Evolutionary conservation across 1,284 basidiomycete genomes (phyloP).

Genomic region (Mixia osmundae): DNA sequence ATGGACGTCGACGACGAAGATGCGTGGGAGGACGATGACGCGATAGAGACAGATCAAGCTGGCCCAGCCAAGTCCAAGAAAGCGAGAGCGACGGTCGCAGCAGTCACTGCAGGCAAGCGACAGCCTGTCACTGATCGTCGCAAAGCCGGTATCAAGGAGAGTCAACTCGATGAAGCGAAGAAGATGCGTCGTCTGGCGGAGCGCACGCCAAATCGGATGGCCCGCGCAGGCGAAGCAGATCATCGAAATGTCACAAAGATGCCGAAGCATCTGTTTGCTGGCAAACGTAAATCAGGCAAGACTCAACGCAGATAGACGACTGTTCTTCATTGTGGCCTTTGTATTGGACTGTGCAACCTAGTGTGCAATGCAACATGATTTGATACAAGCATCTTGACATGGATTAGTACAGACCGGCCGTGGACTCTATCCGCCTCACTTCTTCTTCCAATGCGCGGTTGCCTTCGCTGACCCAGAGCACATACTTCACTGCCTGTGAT

Average conservation of each 20-base stretch:
- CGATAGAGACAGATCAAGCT: constrained; percentile 26
- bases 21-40: constrained; percentile 36
- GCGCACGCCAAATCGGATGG: constrained; percentile 57
- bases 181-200: constrained; percentile 63
- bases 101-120: constrained; percentile 30
- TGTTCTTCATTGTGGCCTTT: not conserved
- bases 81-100: constrained; percentile 34
- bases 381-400: too few species aligned
- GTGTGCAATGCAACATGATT: too few species aligned
- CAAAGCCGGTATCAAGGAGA: constrained; percentile 48
- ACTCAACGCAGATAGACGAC: not conserved
- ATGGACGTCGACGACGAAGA: constrained; percentile 32
- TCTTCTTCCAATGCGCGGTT: too few species aligned
- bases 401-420: too few species aligned
- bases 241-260: constrained; percentile 22
- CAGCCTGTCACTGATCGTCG: constrained; percentile 45
- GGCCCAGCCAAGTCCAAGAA: constrained; percentile 17
- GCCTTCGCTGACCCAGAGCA: too few species aligned
- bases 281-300: constrained; percentile 37
- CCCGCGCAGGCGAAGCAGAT: constrained; percentile 73
- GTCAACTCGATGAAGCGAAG: constrained; percentile 53
- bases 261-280: constrained; percentile 48
- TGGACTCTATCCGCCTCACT: too few species aligned
- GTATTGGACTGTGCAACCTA: too few species aligned
- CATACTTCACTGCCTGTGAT: too few species aligned